Evolutionary conservation across 2,329 filamentous ascomycete species (phyloP), one percentile per base, ranked within the genome.

Genomic region (Fusarium domesticum): DNA sequence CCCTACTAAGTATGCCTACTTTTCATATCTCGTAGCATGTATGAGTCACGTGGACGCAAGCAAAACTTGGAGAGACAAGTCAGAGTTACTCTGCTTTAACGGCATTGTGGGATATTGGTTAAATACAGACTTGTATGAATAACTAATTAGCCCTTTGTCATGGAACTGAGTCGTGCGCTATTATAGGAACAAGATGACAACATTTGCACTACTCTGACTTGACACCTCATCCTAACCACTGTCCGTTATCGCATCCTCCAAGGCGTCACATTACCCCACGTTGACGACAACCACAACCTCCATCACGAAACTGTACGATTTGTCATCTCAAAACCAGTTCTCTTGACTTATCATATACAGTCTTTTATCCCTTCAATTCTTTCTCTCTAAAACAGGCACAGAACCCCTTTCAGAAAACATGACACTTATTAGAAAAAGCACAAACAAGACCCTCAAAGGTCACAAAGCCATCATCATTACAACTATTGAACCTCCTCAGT

Each of bases 381-480:
- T 35, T 2, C 30, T 14, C 18, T n/a, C 14, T 33, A 17, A 28
- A 30, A n/a, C n/a, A n/a, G n/a, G n/a, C n/a, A n/a, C n/a, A n/a
- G 18, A 12, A 18, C 6, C 16, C 17, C 14, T 4, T 18, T 35
- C 10, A 20, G 5, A 2, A 30, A 35, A 0, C 25, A 60, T 60
- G 57, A 57, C 54, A 3, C 40, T 59, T 16, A 19, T 56, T 39
- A 46, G 16, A 6, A 35, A 39, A 1, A 32, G 5, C 34, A 50
- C 48, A 1, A 71, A 72, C 58, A 62, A 58, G 39, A 68, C 69
- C 28, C 65, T 77, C 35, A 64, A 64, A n/a, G 73, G 72, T 34
- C 75, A 78, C 60, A 73, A 73, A 50, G 69, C 78, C 18, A 51
- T 78, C 18, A 56, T 76, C 39, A 49, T 75, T 6, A 51, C 64